Conservation (phyloP, 169 alveolate species). For the Plasmodium inui region DNA sequence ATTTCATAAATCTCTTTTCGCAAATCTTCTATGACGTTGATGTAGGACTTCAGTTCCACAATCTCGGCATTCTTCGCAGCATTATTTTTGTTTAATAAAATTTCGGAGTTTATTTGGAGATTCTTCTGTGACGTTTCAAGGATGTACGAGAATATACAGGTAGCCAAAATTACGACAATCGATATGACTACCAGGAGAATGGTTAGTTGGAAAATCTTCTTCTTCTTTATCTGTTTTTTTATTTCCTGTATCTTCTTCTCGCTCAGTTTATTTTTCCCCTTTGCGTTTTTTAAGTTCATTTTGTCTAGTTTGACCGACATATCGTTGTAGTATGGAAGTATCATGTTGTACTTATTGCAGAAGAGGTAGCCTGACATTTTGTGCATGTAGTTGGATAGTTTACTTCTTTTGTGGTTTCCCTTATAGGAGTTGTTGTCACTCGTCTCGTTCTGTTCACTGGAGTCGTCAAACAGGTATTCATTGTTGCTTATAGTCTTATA, state of each 20-base stretch:
- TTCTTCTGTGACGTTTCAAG: conserved; percentile 58
- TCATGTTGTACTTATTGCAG: conserved; percentile 42
- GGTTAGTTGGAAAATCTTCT: conserved; percentile 26
- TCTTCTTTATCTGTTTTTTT: conserved; percentile 31
- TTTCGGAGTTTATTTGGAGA: conserved; percentile 11
- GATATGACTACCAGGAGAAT: conserved; percentile 18
- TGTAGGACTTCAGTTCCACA: conserved; percentile 32
- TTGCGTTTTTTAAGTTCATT: not conserved
- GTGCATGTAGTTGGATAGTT: not conserved
- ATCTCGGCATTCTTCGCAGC: conserved; percentile 16
- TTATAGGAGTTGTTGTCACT: not conserved
- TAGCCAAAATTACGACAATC: conserved; percentile 22
- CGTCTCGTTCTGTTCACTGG: not conserved
- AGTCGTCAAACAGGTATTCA: conserved; percentile 15
- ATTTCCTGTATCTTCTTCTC: conserved; percentile 32
- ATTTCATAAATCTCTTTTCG: conserved; percentile 57
- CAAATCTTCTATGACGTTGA: conserved; percentile 60
- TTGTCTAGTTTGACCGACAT: conserved; percentile 8
- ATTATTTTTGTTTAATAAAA: conserved; percentile 2
- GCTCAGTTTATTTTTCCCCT: conserved; percentile 27
- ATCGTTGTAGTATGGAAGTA: conserved; percentile 48
- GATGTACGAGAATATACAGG: conserved; percentile 35
- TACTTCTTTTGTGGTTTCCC: not conserved
- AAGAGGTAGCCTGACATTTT: conserved; percentile 6
- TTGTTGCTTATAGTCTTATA: conserved; percentile 14